Evolutionary conservation across 805 yeast genomes (phyloP).

Genomic region (Yarrowia sp.): DNA sequence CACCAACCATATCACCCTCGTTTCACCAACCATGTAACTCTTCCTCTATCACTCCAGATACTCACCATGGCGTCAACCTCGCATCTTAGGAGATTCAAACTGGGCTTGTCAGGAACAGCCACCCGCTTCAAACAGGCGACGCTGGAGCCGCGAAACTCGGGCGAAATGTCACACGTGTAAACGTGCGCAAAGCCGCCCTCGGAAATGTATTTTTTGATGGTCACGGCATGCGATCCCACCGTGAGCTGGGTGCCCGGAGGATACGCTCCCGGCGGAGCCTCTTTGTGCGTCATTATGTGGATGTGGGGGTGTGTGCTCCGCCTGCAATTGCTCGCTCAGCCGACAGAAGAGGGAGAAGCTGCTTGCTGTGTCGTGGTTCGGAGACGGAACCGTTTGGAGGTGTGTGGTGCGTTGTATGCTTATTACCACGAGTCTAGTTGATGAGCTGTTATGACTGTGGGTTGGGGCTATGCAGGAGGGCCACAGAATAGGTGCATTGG

Average conservation of each 20-base stretch:
- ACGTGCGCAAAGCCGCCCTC: conserved; percentile 96
- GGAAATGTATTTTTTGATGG: conserved; percentile 66
- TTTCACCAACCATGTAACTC: too few species aligned
- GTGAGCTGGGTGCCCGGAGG: conserved; percentile 72
- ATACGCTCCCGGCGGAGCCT: conserved; percentile 58
- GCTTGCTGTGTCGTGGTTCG: conserved; percentile 8
- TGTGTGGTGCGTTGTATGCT: neutral
- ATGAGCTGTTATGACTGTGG: conserved; percentile 25
- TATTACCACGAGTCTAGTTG: conserved; percentile 2
- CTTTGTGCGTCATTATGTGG: conserved; percentile 27
- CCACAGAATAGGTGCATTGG: conserved; percentile 17
- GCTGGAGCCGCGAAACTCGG: conserved; percentile 52
- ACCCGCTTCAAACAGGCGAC: conserved; percentile 87
- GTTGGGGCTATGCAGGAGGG: conserved; percentile 25
- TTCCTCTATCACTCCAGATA: too few species aligned
- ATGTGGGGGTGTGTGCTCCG: conserved; percentile 4
- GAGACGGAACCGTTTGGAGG: conserved; percentile 8
- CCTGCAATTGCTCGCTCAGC: conserved; percentile 24
- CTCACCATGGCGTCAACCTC: conserved; percentile 90
- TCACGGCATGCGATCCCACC: conserved; percentile 79
- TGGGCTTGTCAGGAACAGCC: conserved; percentile 87
- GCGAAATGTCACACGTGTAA: conserved; percentile 69
- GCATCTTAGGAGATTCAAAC: conserved; percentile 76
- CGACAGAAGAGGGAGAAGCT: neutral
- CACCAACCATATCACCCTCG: too few species aligned